These are phyloP conservation scores for Nannizziopsis barbatae DNA, from an alignment of 2,329 filamentous ascomycete species.

Conservation along the genomic window DNA sequence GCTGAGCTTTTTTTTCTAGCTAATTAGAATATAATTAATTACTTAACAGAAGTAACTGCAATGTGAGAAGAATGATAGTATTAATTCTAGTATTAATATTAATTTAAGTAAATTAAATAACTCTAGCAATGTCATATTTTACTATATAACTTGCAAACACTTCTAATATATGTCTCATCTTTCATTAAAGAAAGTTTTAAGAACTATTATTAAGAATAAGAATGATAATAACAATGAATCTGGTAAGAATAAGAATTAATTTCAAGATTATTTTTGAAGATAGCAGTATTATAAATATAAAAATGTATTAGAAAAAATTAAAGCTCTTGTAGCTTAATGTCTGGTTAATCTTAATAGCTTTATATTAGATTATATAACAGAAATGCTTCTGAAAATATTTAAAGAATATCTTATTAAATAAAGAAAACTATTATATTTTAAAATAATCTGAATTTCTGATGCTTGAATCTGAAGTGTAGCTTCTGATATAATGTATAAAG, in stretches of 20 bases:
- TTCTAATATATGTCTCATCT: slow-evolving; percentile 80
- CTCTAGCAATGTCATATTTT: slow-evolving; percentile 63
- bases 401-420: slow-evolving; percentile 92
- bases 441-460: slow-evolving; percentile 77
- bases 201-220: slow-evolving; percentile 19
- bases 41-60: slow-evolving; percentile 73
- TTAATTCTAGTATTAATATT: slow-evolving; percentile 62
- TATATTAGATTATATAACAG: slow-evolving; percentile 40
- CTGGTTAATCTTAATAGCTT: slow-evolving; percentile 51
- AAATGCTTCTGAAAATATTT: slow-evolving; percentile 57
- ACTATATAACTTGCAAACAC: slow-evolving; percentile 65
- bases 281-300: slow-evolving; percentile 76
- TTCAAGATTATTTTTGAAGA: slow-evolving; percentile 59
- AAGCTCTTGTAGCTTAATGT: slow-evolving; percentile 79
- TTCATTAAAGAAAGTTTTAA: slow-evolving; percentile 35
- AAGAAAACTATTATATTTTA: slow-evolving; percentile 67
- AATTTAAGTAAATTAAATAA: too few relatives aligned
- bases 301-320: slow-evolving; percentile 54
- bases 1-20: slow-evolving; percentile 55
- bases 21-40: slow-evolving; percentile 63
- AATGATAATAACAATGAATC: slow-evolving; percentile 30
- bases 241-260: slow-evolving; percentile 32
- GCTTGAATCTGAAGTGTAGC: slow-evolving; percentile 74
- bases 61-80: slow-evolving; percentile 63
- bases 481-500: slow-evolving; percentile 52